A percentile compares a stretch with the other conserved stretches of the same genome.
These are phyloP conservation scores for Pseudogymnoascus sp. DNA, from an alignment of 2,329 filamentous ascomycete species.

Conservation along the genomic window DNA sequence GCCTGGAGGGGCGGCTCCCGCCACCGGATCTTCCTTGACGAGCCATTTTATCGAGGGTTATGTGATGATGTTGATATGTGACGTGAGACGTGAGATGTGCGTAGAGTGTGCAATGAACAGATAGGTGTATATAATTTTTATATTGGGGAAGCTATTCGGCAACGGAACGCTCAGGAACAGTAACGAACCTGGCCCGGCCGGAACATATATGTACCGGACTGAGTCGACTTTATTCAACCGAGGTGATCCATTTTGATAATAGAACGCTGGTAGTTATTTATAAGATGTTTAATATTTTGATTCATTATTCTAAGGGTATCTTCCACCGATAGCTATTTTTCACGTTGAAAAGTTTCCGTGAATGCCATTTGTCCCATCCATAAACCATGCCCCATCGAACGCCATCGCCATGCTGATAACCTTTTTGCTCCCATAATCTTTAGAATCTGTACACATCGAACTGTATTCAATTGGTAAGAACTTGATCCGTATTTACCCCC, in stretches of 20 bases:
- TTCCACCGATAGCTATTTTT: not conserved
- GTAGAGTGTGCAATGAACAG: slow-evolving; percentile 14
- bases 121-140: slow-evolving; percentile 14
- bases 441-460: not conserved
- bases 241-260: not conserved
- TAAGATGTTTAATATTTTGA: not conserved
- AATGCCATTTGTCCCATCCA: not conserved
- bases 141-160: slow-evolving; percentile 1
- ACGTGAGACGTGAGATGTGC: not conserved
- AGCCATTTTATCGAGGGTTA: slow-evolving; percentile 51
- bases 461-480: not conserved
- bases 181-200: not conserved
- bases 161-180: slow-evolving; percentile 5
- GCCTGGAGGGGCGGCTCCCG: slow-evolving; percentile 55
- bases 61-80: slow-evolving; percentile 13
- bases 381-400: slow-evolving; percentile 1
- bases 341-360: not conserved
- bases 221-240: not conserved
- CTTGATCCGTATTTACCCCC: not conserved
- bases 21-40: slow-evolving; percentile 63
- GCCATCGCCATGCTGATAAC: slow-evolving; percentile 7
- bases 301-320: slow-evolving; percentile 6
- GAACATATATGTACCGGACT: slow-evolving; percentile 3
- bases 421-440: not conserved
- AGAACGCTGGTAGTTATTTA: not conserved